Evolutionary conservation across 495 filamentous ascomycete species (phyloP), one percentile per base, ranked within the genome.

Genomic region (Penicillium silybi): DNA sequence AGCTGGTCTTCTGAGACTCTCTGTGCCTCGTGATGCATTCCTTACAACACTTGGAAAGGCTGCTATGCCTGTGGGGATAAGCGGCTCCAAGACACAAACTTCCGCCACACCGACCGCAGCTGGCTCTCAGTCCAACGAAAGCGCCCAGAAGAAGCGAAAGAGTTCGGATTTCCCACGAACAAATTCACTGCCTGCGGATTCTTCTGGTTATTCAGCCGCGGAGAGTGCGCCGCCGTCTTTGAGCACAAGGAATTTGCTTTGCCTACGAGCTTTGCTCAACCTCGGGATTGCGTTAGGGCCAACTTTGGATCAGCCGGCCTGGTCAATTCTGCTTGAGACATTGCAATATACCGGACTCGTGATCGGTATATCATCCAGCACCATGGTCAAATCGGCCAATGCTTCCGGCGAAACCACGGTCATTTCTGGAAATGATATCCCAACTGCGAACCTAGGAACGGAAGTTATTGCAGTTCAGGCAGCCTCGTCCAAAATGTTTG

Each of bases 201-300:
- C 60, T 4, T 37, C 65, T 5, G 48, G 52, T 22, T 40, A 58
- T 20, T 47, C 53, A 6, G 32, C 58, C 4, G 52, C 50, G 9
- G 70, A 73, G 22, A 58, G 51, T 11, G 18, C 53, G 17, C 45
- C 56, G 6, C 58, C 83, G 11, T 82, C 82, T 11, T 76, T 98
- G 27, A 95, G 86, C 61, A 92, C 89, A 11, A 81, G 93, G 10
- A 97, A 98, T 63, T 75, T 98, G 1, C 71, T 97, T 8, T 97
- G 92, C 59, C 72, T 98, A 23, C 77, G 93, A 58, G 93, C 93
- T 44, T 76, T 97, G 13, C 75, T 98, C 3, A 97, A 98, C 57
- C 72, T 98, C 11, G 93, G 95, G 3, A 98, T 97, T 63, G 95
- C 93, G 35, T 72, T 98, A 6, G 93, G 93, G 0, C 90, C 93